These are phyloP conservation scores for Paecilomyces fulvus DNA, from an alignment of 2,329 filamentous ascomycete genomes.

Conservation along the genomic window DNA sequence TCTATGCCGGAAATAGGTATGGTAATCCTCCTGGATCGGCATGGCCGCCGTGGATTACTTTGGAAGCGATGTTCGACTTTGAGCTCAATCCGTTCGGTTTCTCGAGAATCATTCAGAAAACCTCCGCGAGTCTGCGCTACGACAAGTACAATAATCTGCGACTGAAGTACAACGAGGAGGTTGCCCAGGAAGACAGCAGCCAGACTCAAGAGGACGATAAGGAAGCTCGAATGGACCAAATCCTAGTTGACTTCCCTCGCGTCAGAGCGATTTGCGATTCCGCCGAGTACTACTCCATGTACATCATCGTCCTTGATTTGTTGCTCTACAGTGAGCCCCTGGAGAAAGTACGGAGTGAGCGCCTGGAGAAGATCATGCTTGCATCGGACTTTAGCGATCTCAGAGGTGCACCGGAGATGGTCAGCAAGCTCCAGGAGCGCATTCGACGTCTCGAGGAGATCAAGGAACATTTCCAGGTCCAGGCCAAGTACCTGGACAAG, in stretches of 20 bases:
- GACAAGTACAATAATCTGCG: conserved; percentile 98
- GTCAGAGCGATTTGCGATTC: conserved; percentile 95
- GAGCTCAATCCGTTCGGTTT: conserved; percentile 93
- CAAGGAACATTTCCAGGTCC: conserved; percentile 90
- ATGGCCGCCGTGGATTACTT: conserved; percentile 97
- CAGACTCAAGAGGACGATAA: conserved; percentile 35
- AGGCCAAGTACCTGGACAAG: conserved; percentile 76
- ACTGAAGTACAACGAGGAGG: conserved; percentile 92
- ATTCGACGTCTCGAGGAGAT: conserved; percentile 94
- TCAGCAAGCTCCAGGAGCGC: conserved; percentile 80
- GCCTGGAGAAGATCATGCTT: conserved; percentile 96
- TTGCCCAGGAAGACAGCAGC: conserved; percentile 55
- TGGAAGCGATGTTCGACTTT: conserved; percentile 98
- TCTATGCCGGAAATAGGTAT: conserved; percentile 92
- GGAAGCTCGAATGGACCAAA: conserved; percentile 83
- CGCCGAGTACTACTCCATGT: conserved; percentile 93
- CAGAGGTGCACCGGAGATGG: conserved; percentile 85
- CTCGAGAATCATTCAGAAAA: conserved; percentile 92
- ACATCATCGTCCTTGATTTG: conserved; percentile 93
- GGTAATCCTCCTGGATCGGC: conserved; percentile 74
- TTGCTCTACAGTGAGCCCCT: conserved; percentile 92
- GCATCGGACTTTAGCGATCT: conserved; percentile 98
- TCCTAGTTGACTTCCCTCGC: conserved; percentile 95
- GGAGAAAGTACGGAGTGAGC: conserved; percentile 93
- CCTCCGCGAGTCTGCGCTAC: conserved; percentile 85